Evolutionary conservation across 805 yeast genomes (phyloP).

Genomic region (Ogataea kodamae): DNA sequence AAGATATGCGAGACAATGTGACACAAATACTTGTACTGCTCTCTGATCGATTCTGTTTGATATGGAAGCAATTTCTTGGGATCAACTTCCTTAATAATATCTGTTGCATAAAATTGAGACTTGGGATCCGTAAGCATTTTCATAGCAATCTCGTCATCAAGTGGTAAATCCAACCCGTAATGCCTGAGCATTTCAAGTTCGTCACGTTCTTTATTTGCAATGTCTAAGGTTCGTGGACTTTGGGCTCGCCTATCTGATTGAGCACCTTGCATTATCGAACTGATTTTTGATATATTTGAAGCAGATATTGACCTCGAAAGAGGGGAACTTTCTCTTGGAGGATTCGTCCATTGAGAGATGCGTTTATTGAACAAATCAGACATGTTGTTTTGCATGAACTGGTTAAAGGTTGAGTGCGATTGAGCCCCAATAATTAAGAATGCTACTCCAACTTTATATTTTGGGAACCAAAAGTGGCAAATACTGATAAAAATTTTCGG

Average conservation of each 20-base stretch:
- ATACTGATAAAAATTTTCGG: too few relatives aligned
- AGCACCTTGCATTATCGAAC: constrained; percentile 7
- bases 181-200: constrained; percentile 25
- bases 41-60: constrained; percentile 60
- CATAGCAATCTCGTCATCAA: constrained; percentile 37
- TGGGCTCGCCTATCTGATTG: constrained; percentile 4
- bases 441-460: too few relatives aligned
- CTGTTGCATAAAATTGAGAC: constrained; percentile 25
- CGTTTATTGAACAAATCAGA: constrained; percentile 10
- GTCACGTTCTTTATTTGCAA: constrained; percentile 11
- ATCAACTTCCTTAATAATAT: constrained; percentile 19
- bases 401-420: too few relatives aligned
- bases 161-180: constrained; percentile 57
- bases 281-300: constrained; percentile 14
- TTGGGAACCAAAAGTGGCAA: too few relatives aligned
- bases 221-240: constrained; percentile 1
- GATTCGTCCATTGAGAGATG: constrained; percentile 13
- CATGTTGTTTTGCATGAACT: too few relatives aligned
- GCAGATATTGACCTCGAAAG: constrained; percentile 27
- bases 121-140: constrained; percentile 21
- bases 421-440: too few relatives aligned
- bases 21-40: constrained; percentile 68
- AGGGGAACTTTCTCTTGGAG: constrained; percentile 27
- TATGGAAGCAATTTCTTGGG: constrained; percentile 58
- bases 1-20: constrained; percentile 80